A percentile compares a stretch with the other conserved stretches of the same genome.
These are phyloP conservation scores for Sporothrix brasiliensis DNA, from an alignment of 2,329 filamentous ascomycete genomes.

Conservation along the genomic window DNA sequence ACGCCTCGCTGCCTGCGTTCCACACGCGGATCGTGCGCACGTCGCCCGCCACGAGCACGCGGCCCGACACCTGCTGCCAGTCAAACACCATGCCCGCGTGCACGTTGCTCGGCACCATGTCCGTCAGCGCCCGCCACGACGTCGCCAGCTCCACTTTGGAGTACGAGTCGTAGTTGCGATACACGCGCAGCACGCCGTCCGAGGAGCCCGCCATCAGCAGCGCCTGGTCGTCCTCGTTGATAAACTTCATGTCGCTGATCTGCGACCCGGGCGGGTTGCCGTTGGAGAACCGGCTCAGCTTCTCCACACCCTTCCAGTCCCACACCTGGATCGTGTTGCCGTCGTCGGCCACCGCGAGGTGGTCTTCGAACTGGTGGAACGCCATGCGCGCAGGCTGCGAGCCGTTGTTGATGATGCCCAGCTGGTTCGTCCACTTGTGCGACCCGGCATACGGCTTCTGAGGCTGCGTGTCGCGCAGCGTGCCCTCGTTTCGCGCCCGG, in stretches of 20 bases:
- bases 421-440: conserved; percentile 82
- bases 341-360: conserved; percentile 90
- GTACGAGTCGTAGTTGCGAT: conserved; percentile 83
- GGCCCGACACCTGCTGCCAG: conserved; percentile 97
- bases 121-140: conserved; percentile 86
- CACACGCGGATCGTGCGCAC: conserved; percentile 94
- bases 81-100: conserved; percentile 97
- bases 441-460: conserved; percentile 85
- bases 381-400: conserved; percentile 90
- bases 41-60: conserved; percentile 92
- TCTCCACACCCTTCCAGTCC: conserved; percentile 82
- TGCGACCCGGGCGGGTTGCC: conserved; percentile 88
- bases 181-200: conserved; percentile 91
- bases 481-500: conserved; percentile 86
- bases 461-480: conserved; percentile 89
- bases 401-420: conserved; percentile 83
- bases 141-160: conserved; percentile 81
- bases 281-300: conserved; percentile 85
- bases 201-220: conserved; percentile 93
- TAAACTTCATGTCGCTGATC: conserved; percentile 94
- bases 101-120: conserved; percentile 90
- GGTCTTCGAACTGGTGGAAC: conserved; percentile 97
- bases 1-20: conserved; percentile 93
- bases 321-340: conserved; percentile 88
- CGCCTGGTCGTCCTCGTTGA: conserved; percentile 97